Percentiles rank a stretch among this genome's conserved stretches.
These are phyloP conservation scores for Petrea volubilis DNA, from an alignment of 257 asterid species.

Conservation along the genomic window DNA sequence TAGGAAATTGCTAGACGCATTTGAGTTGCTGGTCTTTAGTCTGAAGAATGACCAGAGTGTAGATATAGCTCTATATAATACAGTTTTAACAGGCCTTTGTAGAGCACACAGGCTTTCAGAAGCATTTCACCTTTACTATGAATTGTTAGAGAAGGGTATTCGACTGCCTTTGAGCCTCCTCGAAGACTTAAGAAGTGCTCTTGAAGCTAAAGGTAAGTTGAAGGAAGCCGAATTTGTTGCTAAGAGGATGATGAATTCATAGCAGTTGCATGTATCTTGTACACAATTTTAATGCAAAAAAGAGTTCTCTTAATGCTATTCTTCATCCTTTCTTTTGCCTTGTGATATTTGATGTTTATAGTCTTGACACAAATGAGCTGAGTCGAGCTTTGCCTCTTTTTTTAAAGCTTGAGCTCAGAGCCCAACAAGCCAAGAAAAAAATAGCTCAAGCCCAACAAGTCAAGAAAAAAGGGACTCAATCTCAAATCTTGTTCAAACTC, in stretches of 20 bases:
- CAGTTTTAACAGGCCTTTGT: conserved; percentile 54
- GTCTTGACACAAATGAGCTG: too few species aligned
- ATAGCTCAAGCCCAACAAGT: too few species aligned
- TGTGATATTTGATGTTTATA: neutral
- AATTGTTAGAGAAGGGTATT: conserved; percentile 58
- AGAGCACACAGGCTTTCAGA: conserved; percentile 38
- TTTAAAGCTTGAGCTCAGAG: too few species aligned
- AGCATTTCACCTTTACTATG: conserved; percentile 71
- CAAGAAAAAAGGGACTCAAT: too few species aligned
- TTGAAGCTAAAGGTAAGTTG: conserved; percentile 57
- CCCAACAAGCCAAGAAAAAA: too few species aligned
- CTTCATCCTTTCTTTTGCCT: neutral
- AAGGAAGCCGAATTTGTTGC: conserved; percentile 79
- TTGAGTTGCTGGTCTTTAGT: conserved; percentile 45
- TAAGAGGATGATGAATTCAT: conserved; percentile 48
- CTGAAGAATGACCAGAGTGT: conserved; percentile 50
- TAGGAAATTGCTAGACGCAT: conserved; percentile 51
- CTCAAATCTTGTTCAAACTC: too few species aligned
- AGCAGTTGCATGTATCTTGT: conserved; percentile 9
- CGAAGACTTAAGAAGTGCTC: conserved; percentile 49
- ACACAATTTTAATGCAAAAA: neutral
- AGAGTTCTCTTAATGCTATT: neutral
- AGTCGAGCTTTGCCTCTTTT: too few species aligned
- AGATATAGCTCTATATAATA: conserved; percentile 28
- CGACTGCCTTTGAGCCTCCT: conserved; percentile 56